phyloP scores from a whole-genome alignment of 2,329 filamentous ascomycete genomes.

The Dothideomycetes sp. region DNA sequence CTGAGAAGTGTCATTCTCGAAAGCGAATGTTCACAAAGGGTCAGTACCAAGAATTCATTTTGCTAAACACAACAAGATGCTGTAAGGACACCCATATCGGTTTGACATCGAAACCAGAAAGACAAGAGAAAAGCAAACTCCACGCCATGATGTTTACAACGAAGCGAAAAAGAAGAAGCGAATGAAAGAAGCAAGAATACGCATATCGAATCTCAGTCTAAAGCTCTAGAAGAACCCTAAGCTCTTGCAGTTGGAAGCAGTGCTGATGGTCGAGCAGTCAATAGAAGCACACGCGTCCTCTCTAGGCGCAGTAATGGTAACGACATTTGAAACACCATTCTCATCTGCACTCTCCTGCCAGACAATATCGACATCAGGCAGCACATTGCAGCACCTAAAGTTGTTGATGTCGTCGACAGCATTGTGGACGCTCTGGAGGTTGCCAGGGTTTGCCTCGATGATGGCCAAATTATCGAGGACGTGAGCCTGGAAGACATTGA shows the following conservation, averaged over 20 bases:
- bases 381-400: conserved; percentile 15
- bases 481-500: conserved; percentile 10
- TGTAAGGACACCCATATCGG: neutral
- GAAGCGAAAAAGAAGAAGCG: no score
- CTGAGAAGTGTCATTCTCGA: no score
- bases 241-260: conserved; percentile 3
- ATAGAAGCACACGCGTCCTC: conserved; percentile 7
- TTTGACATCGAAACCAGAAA: neutral
- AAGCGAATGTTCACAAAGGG: no score
- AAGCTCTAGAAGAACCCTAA: no score
- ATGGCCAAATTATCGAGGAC: conserved; percentile 11
- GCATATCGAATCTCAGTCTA: no score
- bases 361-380: conserved; percentile 11
- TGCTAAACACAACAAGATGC: neutral
- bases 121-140: neutral
- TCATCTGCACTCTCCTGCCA: conserved; percentile 8
- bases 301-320: neutral
- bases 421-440: conserved; percentile 3
- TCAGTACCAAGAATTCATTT: no score
- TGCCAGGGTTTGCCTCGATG: conserved; percentile 8
- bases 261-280: conserved; percentile 1
- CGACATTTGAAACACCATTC: conserved; percentile 1
- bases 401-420: conserved; percentile 12
- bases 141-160: no score
- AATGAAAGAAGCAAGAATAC: no score